Evolutionary conservation across 2,329 filamentous ascomycete species (phyloP).

Genomic region (Fusarium annulatum): DNA sequence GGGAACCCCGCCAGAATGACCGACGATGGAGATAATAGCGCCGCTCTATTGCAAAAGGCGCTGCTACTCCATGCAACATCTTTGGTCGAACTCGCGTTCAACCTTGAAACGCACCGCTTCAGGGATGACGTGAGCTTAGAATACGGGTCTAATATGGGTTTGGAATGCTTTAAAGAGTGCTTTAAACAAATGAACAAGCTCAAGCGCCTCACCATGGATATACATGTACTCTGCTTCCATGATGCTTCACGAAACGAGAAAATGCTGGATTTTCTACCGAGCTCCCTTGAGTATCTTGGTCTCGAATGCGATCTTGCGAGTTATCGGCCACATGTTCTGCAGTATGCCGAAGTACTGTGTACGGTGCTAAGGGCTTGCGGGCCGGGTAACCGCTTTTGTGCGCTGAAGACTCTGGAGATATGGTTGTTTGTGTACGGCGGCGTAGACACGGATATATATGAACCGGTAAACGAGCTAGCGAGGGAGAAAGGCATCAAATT

Average conservation of each 20-base stretch:
- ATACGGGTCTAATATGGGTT: no score
- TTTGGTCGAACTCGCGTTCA: background rate
- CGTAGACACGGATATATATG: background rate
- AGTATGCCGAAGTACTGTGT: background rate
- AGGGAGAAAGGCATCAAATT: background rate
- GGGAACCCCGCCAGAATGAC: no score
- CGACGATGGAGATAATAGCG: no score
- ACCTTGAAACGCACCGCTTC: background rate
- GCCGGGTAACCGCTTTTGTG: fast-evolving
- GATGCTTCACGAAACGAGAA: no score
- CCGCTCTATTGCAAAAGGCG: no score
- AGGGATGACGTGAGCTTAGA: no score
- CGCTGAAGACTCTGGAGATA: background rate
- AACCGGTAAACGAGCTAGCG: fast-evolving
- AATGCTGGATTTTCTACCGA: background rate
- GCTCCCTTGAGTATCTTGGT: background rate
- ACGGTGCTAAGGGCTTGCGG: background rate
- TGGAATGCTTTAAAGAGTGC: no score
- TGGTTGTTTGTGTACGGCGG: background rate
- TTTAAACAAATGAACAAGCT: background rate
- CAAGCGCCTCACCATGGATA: background rate
- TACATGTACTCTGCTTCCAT: no score
- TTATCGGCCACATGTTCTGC: fast-evolving
- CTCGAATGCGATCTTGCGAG: background rate
- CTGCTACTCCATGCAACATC: background rate